phyloP scores from a whole-genome alignment of 1,284 basidiomycete genomes.

The Ustilago lituana region DNA sequence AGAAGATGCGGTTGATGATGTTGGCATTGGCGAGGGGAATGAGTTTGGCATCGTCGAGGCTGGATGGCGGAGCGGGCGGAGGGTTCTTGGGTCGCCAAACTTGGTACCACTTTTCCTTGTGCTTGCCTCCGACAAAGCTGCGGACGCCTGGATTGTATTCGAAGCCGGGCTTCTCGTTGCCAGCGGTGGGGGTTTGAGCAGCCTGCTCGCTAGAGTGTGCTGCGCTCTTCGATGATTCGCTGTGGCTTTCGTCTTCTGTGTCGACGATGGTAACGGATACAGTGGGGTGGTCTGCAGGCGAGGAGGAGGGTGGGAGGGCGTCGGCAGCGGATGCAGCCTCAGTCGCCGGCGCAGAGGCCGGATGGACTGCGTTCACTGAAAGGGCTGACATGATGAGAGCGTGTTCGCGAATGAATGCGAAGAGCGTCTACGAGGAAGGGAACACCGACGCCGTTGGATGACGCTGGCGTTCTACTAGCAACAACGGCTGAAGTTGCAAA shows the following conservation, averaged over 20 bases:
- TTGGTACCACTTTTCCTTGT: slow-evolving; percentile 64
- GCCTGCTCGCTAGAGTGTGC: slow-evolving; percentile 26
- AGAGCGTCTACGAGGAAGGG: no score
- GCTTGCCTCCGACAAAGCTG: slow-evolving; percentile 46
- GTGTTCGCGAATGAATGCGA: no score
- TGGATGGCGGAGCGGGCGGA: slow-evolving; percentile 63
- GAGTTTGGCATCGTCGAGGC: slow-evolving; percentile 72
- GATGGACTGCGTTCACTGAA: not conserved
- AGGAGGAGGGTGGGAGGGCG: not conserved
- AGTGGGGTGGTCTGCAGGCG: not conserved
- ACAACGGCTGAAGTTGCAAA: no score
- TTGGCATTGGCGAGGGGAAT: slow-evolving; percentile 73
- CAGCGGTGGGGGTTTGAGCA: slow-evolving; percentile 11
- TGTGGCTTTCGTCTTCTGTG: slow-evolving; percentile 33
- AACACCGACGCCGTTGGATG: no score
- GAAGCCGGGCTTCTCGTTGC: slow-evolving; percentile 37
- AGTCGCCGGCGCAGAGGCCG: not conserved
- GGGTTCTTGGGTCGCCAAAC: slow-evolving; percentile 62
- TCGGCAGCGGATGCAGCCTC: not conserved
- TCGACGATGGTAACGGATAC: slow-evolving; percentile 6
- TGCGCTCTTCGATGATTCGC: slow-evolving; percentile 31
- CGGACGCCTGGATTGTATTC: slow-evolving; percentile 57
- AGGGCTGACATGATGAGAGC: not conserved
- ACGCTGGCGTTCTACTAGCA: no score
- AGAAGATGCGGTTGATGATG: slow-evolving; percentile 72